Evolutionary conservation across 495 filamentous ascomycete species (phyloP), one percentile per base, ranked within the genome.

Genomic region (Lasiosphaeria miniovina): DNA sequence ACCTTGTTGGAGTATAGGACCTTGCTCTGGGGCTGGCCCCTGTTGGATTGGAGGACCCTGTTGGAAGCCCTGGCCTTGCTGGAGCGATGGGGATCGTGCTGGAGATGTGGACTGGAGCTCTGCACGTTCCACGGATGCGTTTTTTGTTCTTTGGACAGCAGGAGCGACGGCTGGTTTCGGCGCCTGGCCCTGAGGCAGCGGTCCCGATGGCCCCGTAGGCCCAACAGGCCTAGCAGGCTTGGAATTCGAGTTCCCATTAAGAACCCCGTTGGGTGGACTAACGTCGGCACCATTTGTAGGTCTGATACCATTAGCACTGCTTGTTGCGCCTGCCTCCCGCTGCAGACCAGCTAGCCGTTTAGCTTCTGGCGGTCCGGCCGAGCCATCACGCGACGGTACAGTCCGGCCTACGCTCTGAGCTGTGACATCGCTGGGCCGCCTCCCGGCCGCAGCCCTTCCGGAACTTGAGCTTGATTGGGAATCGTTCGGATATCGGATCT

Each of bases 401-500:
- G 66, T 74, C 7, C 83, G 74, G 60, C 55, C 68, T 32, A 66
- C 61, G 12, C 62, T 59, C 38, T 64, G 61, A 12, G 73, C 64
- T 17, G 62, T 68, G 36, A 66, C 68, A 41, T 73, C 69, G 58
- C 78, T 79, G 11, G 77, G 77, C 12, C 77, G 74, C 38, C 76
- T 67, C 24, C 58, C 67, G 15, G 71, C 62, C 4, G 68, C 64
- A 36, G 62, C 63, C 41, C 68, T 78, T 55, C 72, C 72, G 9
- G 70, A 63, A 49, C 64, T 70, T 4, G 68, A 62, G 56, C 80
- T 78, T 35, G 80, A 79, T 68, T 82, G 88, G 41, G 84, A 75
- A 66, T 96, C 92, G 50, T 87, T 87, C 0, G 94, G 94, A 71
- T 98, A 99, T 40, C 93, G 84, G 51, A 99, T 99, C 71, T 99